Evolutionary conservation across 129 eudicot species (phyloP), one percentile per base, ranked within the genome.

Genomic region (Escallonia herrerae): DNA sequence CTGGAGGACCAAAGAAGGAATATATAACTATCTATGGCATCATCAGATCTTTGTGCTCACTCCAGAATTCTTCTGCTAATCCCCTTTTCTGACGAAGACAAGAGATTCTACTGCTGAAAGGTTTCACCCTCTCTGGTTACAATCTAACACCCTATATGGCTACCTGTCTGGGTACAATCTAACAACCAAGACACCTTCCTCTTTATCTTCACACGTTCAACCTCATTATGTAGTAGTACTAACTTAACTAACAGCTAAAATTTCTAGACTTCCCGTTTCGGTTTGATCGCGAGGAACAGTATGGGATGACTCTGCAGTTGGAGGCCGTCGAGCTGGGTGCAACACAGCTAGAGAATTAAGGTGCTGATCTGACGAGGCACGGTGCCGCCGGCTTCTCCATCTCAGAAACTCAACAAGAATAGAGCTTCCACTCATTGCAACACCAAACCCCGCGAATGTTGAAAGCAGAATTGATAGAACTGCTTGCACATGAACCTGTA

Each of bases 381-480:
- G 74, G 0, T 47, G 59, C 74, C 83, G 70, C 46, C 82, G 71
- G 65, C 90, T 74, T 75, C 82, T 82, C 86, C 90, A 73, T 78
- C 98, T 81, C 68, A 81, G 54, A 41, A 81, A 60, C 84, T 93
- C 96, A 42, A 88, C 84, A 65, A 83, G 63, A 65, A 83, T 57
- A 3, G 98, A 88, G 67, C 91, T 86, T 15, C 78, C 84, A 70
- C 98, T 79, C 98, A 93, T 93, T 44, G 87, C 81, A 33, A 85
- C 74, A 50, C 98, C 98, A 69, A 83, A 86, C 2, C 98, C 98
- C 2, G 84, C 87, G 64, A 88, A 88, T 44, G 97, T 84, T 46
- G 97, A 76, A 38, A 87, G 83, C 43, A 91, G 84, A 60, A 91
- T 85, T 4, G 96, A 81, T 50, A 91, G 56, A 63, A 87, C 82